A percentile compares a stretch with the other conserved stretches of the same genome.
Conservation (phyloP, 352 stramenopile species). For the Phytophthora rubi region DNA sequence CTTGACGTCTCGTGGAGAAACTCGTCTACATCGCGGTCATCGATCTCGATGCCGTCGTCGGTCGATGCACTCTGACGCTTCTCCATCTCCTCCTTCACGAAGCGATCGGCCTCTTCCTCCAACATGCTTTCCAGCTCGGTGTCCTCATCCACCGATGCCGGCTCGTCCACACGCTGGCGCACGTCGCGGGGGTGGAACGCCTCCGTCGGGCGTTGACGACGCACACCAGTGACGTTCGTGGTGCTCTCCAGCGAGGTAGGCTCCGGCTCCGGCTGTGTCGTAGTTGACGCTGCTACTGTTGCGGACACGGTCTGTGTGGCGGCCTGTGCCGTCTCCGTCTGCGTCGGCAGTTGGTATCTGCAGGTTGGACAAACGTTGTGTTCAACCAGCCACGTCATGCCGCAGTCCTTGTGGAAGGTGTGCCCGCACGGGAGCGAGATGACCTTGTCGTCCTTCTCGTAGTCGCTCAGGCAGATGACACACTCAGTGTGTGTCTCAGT, state of each 20-base stretch:
- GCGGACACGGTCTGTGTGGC: constrained; percentile 13
- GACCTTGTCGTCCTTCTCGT: constrained; percentile 67
- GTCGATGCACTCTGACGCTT: constrained; percentile 27
- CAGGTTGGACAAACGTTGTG: constrained; percentile 86
- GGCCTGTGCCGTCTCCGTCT: constrained; percentile 26
- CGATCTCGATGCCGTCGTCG: constrained; percentile 50
- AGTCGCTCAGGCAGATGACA: constrained; percentile 80
- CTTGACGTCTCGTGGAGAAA: constrained; percentile 49
- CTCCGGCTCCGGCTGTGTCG: constrained; percentile 23
- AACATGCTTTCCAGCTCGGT: constrained; percentile 64
- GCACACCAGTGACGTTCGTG: constrained; percentile 43
- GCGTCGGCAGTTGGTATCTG: constrained; percentile 64
- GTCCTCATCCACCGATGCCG: constrained; percentile 26
- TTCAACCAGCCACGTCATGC: constrained; percentile 74
- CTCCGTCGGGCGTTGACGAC: constrained; percentile 42
- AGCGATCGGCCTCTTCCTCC: constrained; percentile 63
- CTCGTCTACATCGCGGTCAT: constrained; percentile 73
- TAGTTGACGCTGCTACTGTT: constrained; percentile 2
- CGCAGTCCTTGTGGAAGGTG: constrained; percentile 81
- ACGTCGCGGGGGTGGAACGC: constrained; percentile 45
- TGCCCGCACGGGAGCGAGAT: constrained; percentile 78
- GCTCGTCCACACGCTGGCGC: constrained; percentile 58
- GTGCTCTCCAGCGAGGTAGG: constrained; percentile 31
- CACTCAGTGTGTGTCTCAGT: constrained; percentile 68
- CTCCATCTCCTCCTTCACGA: constrained; percentile 63